Conservation (phyloP, 1,284 basidiomycete species). For the Austroboletus olivaceoglutinosus region DNA sequence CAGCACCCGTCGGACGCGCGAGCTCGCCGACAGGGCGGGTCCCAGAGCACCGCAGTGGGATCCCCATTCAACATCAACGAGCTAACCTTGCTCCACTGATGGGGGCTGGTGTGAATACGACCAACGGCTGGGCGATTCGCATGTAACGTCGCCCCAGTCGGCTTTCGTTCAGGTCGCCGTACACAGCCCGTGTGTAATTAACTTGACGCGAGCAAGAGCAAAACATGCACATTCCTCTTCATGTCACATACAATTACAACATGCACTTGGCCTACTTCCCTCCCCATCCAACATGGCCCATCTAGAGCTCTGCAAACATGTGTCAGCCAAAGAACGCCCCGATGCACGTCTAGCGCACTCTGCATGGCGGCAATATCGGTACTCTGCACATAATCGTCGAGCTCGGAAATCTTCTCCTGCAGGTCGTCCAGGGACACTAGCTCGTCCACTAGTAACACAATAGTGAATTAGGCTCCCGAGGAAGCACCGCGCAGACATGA, state of each 20-base stretch:
- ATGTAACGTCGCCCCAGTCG: slow-evolving; percentile 11
- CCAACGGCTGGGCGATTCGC: slow-evolving; percentile 8
- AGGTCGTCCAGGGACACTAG: slow-evolving; percentile 94
- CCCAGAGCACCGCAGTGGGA: slow-evolving; percentile 14
- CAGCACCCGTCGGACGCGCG: slow-evolving; percentile 21
- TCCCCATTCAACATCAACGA: slow-evolving; percentile 22
- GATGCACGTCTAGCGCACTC: slow-evolving; percentile 49
- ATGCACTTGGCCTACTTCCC: slow-evolving; percentile 6
- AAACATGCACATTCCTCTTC: not conserved
- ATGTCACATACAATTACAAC: slow-evolving; percentile 11
- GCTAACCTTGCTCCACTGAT: slow-evolving; percentile 36
- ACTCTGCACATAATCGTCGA: slow-evolving; percentile 97
- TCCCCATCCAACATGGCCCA: slow-evolving; percentile 4
- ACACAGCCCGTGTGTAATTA: slow-evolving; percentile 14
- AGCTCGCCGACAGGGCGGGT: slow-evolving; percentile 1
- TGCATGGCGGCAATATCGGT: slow-evolving; percentile 90
- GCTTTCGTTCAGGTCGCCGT: slow-evolving; percentile 19
- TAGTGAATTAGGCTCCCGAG: slow-evolving; percentile 4
- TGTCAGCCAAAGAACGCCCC: slow-evolving; percentile 6
- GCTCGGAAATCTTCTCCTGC: slow-evolving; percentile 84
- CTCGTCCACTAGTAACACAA: slow-evolving; percentile 82
- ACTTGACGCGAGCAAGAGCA: not conserved
- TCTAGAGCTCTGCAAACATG: slow-evolving; percentile 22
- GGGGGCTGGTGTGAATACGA: slow-evolving; percentile 11
- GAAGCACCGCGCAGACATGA: not conserved